Base-by-base conservation (phyloP, 1,284 basidiomycete genomes). In the Ceratobasidium sp. region DNA sequence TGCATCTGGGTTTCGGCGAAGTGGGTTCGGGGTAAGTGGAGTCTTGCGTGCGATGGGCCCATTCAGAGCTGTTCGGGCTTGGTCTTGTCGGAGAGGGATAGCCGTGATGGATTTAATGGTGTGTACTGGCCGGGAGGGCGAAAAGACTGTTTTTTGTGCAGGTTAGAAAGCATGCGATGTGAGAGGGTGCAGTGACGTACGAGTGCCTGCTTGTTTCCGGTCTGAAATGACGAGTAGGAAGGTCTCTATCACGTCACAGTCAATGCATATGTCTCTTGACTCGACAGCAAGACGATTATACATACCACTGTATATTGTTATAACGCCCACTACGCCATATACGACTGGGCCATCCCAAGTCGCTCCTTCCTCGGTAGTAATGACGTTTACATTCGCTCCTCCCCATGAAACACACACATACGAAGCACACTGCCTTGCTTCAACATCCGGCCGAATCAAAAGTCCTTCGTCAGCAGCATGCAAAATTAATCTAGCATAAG, bases 281-380 rank as follows among this genome's bases (percentile, higher is more conserved):
- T 39, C 6, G 36, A 14, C 8, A 21, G 45, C 5, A 21, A 48
- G 45, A 21, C n/a, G 12, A 23, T 48, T 52, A 41, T 46, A 79
- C 82, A 72, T 80, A 92, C 92, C 86, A 76, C 87, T 84, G 78
- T 87, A 91, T 36, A 93, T 80, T 74, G 88, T 86, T 74, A 93
- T 77, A 21, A 90, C 82, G 3, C 91, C 91, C 52, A 92, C 81
- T 74, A 93, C 85, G 9, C 92, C 92, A 79, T 91, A 89, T 14
- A 91, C 84, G 46, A 91, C 79, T 46, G 86, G 85, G 73, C 83
- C 80, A 12, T 85, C 83, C 6, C 89, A 92, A 76, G 86, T 82
- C 30, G 80, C 74, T 16, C 52, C 60, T 21, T 62, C 57, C 53
- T 53, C 67, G 43, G 67, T 52, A 26, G 12, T 70, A n/a, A 69